Base-by-base conservation (phyloP, 805 yeast genomes). In the Candida coleopterorum region DNA sequence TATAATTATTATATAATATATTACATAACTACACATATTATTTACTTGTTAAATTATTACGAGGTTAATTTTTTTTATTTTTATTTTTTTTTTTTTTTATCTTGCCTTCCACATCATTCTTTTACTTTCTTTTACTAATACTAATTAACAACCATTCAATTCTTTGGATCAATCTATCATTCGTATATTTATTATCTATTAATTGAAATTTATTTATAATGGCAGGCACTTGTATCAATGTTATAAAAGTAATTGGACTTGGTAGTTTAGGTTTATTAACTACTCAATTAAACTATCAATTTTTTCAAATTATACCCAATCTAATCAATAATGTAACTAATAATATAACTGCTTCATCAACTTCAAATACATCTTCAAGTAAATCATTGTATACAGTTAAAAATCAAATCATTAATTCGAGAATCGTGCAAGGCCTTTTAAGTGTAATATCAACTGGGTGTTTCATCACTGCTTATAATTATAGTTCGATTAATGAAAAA, bases 241-340 rank as follows among this genome's bases (percentile, higher is more conserved):
- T 60, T 31, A 75, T 79, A 40, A 83, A 83, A 53, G 55, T 79
- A 32, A 58, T 79, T 27, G 89, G 88, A 24, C 74, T 75, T 25
- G 68, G 82, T 4, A 74, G 88, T 9, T 57, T 83, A 32, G 93
- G 90, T n/a, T 52, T 82, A 41, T 68, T 78, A 47, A 64, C 84
- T 4, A 74, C 79, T 12, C 56, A 74, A 2, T 67, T 75, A 39
- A 46, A 68, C n/a, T 60, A 64, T 48, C 64, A 70, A 32, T 53
- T 72, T 1, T 42, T 54, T 45, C 34, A 57, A 48, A 32, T 54
- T 41, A 52, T 59, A 42, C 60, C 68, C 16, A 36, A 50, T 17
- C 49, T 66, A 43, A 54, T 58, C 36, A 29, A 27, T 20, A 25
- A 33, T 18, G 27, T 47, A 11, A 38, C 44, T 24, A 25, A 31